Conservation (phyloP, 2,329 filamentous ascomycete species). For the Paecilomyces sp. region DNA sequence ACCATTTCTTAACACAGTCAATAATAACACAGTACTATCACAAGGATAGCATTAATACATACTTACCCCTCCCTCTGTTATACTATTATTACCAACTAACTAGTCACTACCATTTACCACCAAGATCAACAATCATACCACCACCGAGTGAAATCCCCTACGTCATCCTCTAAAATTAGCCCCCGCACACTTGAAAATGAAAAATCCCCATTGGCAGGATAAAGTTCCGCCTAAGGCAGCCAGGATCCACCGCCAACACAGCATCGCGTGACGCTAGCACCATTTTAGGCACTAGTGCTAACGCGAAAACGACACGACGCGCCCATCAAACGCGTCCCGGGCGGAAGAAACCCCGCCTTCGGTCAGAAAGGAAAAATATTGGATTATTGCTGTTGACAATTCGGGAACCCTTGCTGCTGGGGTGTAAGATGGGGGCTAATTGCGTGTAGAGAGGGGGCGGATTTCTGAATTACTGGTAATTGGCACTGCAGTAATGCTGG, state of each 20-base stretch:
- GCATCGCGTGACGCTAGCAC: background rate
- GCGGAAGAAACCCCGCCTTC: background rate
- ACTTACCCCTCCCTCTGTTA: no score
- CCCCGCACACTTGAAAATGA: background rate
- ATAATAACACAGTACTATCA: no score
- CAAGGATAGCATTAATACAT: no score
- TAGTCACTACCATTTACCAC: no score
- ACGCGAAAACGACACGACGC: background rate
- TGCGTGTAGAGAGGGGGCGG: background rate
- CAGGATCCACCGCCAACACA: background rate
- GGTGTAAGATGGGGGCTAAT: background rate
- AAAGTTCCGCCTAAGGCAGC: background rate
- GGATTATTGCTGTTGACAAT: background rate
- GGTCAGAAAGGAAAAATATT: background rate
- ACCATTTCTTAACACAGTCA: no score
- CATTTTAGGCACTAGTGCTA: background rate
- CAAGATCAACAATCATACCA: background rate
- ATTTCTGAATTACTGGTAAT: background rate
- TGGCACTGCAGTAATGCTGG: background rate
- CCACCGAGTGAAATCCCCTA: background rate
- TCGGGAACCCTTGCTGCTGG: background rate
- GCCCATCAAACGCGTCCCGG: background rate
- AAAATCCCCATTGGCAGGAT: background rate
- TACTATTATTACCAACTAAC: no score
- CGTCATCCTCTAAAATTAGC: background rate